Percentiles rank a stretch among this genome's conserved stretches.
Conservation (phyloP, 2,329 filamentous ascomycete genomes). For the Myriosclerotinia duriaeana region DNA sequence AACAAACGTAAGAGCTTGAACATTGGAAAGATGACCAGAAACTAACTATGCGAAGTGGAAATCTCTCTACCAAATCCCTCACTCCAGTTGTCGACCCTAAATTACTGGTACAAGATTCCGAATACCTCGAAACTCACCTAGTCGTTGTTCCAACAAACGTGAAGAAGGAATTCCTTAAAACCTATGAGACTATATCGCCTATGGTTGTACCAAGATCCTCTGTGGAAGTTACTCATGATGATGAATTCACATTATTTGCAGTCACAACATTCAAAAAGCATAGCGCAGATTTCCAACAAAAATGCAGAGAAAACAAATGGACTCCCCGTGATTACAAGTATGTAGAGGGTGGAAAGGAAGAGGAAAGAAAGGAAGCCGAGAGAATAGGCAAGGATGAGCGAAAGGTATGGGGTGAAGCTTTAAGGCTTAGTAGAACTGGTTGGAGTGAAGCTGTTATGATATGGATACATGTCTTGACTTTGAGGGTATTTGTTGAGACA, state of each 20-base stretch:
- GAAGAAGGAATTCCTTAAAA: constrained; percentile 84
- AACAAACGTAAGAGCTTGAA: constrained; percentile 67
- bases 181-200: constrained; percentile 81
- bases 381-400: constrained; percentile 79
- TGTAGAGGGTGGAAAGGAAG: constrained; percentile 83
- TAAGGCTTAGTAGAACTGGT: constrained; percentile 83
- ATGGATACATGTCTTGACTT: constrained; percentile 86
- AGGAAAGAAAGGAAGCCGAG: constrained; percentile 84
- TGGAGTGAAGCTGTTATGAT: constrained; percentile 97
- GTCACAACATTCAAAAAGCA: constrained; percentile 95
- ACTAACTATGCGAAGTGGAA: constrained; percentile 60
- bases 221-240: constrained; percentile 75
- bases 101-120: constrained; percentile 81
- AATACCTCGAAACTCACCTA: constrained; percentile 95
- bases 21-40: neutral
- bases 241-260: constrained; percentile 84
- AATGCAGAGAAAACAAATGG: constrained; percentile 91
- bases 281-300: constrained; percentile 82
- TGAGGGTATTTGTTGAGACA: constrained; percentile 95
- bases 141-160: constrained; percentile 79
- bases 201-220: constrained; percentile 95
- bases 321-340: constrained; percentile 93
- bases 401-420: constrained; percentile 88
- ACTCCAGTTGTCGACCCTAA: constrained; percentile 82
- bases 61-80: constrained; percentile 90